Base-by-base conservation (phyloP, 2,329 filamentous ascomycete species). In the Penicillium sp. region DNA sequence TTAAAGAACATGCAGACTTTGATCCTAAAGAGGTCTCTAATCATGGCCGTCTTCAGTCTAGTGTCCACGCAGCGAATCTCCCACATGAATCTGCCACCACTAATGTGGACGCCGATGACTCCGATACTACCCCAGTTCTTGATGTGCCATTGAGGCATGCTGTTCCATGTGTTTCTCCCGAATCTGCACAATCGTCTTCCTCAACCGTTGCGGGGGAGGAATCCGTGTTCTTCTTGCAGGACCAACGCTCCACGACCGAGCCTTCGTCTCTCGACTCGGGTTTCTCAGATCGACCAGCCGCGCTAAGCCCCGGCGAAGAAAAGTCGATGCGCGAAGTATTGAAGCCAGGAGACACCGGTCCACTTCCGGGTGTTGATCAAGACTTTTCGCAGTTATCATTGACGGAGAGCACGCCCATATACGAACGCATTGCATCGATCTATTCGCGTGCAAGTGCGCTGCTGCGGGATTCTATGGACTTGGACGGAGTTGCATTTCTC, bases 381-480 rank as follows among this genome's bases (percentile, higher is more conserved):
- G 19, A 10, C 10, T 29, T 52, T 6, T 41, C 41, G 10, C 41
- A 35, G 8, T n/a, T 35, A 15, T 45, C 54, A 17, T 51, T 56
- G 3, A 12, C 23, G 1, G 48, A 64, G 21, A 47, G 23, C 10
- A 52, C 23, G 2, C 58, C 53, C 5, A 55, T 60, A 8, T 58
- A 58, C 1, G 52, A 60, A 42, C 53, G 57, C 5, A 53, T 65
- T 33, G 40, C 54, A 2, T 56, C 64, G 6, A 66, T 80, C 4
- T 80, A 79, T 40, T 71, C 75, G 0, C 75, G 74, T 25, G 79
- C 78, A 10, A 76, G 77, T 27, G 69, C 70, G 9, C 73, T 80
- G 3, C 71, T 81, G 12, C 68, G 75, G 2, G 69, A 77, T 21
- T 73, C 77, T 0, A 67, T 80, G 40, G 74, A 78, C 42, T 64